Evolutionary conservation across 331 rosid species (phyloP).

Genomic region (Arachis monticola): DNA sequence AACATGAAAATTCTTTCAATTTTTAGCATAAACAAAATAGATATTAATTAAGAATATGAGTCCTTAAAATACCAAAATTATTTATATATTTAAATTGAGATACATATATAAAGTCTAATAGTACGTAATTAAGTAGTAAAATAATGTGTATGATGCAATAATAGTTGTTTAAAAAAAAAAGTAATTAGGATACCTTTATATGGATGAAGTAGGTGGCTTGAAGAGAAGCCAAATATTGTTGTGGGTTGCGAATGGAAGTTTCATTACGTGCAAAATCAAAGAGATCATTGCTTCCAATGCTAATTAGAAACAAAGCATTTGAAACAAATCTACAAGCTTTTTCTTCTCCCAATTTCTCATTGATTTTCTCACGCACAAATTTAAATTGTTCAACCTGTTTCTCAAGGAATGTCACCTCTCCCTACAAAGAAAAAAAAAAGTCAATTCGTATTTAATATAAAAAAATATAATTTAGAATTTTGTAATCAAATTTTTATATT

Average conservation of each 20-base stretch:
- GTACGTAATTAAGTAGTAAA: no score
- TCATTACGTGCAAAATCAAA: conserved; percentile 35
- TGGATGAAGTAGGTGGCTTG: conserved; percentile 27
- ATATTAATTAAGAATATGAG: no score
- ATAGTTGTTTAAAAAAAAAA: no score
- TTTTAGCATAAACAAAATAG: no score
- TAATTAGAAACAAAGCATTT: conserved; percentile 52
- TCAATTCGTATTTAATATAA: no score
- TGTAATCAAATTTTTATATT: no score
- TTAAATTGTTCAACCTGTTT: conserved; percentile 55
- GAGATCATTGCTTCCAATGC: conserved; percentile 58
- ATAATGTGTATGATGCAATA: no score
- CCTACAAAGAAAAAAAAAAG: conserved; percentile 36
- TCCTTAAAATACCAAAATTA: no score
- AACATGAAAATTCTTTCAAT: no score
- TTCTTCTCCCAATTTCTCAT: conserved; percentile 28
- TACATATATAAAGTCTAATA: no score
- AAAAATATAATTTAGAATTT: no score
- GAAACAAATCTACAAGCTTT: conserved; percentile 25
- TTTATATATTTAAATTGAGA: no score
- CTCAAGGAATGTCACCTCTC: conserved; percentile 37
- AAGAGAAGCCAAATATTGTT: conserved; percentile 23
- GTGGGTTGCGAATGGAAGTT: neutral
- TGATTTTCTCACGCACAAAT: conserved; percentile 36
- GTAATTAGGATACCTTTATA: conserved; percentile 35